Evolutionary conservation across 495 filamentous ascomycete species (phyloP).

Genomic region (Coniosporium apollinis): DNA sequence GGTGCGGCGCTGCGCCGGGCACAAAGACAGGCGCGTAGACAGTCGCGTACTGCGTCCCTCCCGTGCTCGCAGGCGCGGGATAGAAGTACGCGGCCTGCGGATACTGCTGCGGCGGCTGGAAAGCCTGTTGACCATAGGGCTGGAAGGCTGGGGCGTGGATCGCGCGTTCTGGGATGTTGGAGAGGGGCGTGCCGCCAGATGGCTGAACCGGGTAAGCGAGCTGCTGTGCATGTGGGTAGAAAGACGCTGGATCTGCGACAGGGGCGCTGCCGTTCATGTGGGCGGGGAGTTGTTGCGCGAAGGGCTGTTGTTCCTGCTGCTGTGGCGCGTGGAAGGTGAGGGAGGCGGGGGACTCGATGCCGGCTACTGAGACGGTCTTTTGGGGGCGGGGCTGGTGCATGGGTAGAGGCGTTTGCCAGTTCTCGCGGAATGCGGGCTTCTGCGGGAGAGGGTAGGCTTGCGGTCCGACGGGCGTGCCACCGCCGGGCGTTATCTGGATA

Average conservation of each 20-base stretch:
- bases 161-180: slow-evolving; percentile 86
- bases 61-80: no score
- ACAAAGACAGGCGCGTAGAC: no score
- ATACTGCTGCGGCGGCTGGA: slow-evolving; percentile 31
- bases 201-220: slow-evolving; percentile 61
- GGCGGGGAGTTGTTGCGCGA: slow-evolving; percentile 77
- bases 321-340: slow-evolving; percentile 54
- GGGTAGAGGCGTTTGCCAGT: slow-evolving; percentile 52
- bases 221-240: slow-evolving; percentile 45
- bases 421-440: slow-evolving; percentile 45
- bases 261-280: slow-evolving; percentile 43
- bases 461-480: slow-evolving; percentile 22
- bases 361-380: slow-evolving; percentile 83
- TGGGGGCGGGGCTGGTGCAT: slow-evolving; percentile 96
- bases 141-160: slow-evolving; percentile 90
- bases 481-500: slow-evolving; percentile 8
- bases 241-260: slow-evolving; percentile 23
- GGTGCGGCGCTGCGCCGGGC: no score
- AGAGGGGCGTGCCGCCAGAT: slow-evolving; percentile 70
- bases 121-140: slow-evolving; percentile 39
- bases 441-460: slow-evolving; percentile 23
- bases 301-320: slow-evolving; percentile 62
- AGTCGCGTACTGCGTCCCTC: no score
- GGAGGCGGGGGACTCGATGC: slow-evolving; percentile 73
- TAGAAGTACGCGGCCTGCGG: slow-evolving; percentile 45